Evolutionary conservation across 345 rosid species (phyloP), one percentile per base, ranked within the genome.

Genomic region (Citrus australasica): DNA sequence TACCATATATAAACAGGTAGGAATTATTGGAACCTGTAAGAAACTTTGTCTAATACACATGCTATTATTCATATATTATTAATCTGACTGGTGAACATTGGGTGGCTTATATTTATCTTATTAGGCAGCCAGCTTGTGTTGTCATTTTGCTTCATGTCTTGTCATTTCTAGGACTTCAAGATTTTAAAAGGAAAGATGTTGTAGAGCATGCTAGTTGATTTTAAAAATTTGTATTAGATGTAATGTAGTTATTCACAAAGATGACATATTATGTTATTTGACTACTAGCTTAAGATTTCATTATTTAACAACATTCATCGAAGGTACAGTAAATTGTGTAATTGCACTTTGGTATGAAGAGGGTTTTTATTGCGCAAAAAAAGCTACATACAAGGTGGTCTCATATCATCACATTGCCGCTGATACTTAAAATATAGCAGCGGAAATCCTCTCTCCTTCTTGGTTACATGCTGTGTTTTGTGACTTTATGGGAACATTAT

Each of bases 1-100:
- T 76, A 90, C 99, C 59, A 81, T 95, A 72, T 92, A 90, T 83
- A 95, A 93, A 84, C 95, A 95, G 89, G 99, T 91, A 71, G 79
- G 80, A 35, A 28, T 78, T 58, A 58, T 40, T 27, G 19, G 76
- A 35, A 11, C 24, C 25, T 22, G 61, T 48, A 4, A 32, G 35
- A 60, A 37, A 64, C 28, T 77, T 74, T 32, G n/a, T 79, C 32
- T 78, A 37, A 69, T 30, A 14, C n/a, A 3, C 8, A 5, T 76
- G 37, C 60, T 79, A 60, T 78, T 17, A 33, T 60, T 76, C 42
- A 76, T 46, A 72, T 79, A 11, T 46, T 80, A 55, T 65, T 53
- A 22, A 65, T 25, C 68, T 73, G 68, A 37, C 37, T 9, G 58
- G 65, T 38, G 32, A 60, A 78, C 35, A 5, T 66, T 0, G 25